Conservation (phyloP, 164 flowering plant genomes). For the Macadamia integrifolia region DNA sequence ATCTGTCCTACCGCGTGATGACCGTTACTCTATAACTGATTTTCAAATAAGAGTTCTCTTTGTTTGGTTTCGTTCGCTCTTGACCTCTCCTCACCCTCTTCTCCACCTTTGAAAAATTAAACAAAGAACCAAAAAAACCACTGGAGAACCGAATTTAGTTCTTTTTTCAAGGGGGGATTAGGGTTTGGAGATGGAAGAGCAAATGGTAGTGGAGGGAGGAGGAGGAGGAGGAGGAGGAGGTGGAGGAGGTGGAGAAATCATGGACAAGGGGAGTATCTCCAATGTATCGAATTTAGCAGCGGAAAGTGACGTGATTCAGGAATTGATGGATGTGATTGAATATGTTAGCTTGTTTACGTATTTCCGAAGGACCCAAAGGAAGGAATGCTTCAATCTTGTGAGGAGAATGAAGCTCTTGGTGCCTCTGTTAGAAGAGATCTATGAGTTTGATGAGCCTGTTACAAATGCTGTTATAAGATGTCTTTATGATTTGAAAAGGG, state of each 20-base stretch:
- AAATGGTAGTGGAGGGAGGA: slow-evolving; percentile 10
- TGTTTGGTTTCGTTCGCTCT: not conserved
- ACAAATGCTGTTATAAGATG: slow-evolving; percentile 16
- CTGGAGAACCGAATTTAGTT: no score
- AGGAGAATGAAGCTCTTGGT: slow-evolving; percentile 58
- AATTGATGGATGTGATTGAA: slow-evolving; percentile 37
- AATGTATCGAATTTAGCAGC: slow-evolving; percentile 4
- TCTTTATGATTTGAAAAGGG: slow-evolving; percentile 43
- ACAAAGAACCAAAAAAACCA: not conserved
- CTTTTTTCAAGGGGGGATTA: not conserved
- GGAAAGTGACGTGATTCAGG: slow-evolving; percentile 27
- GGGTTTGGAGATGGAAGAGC: slow-evolving; percentile 10
- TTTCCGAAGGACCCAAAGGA: slow-evolving; percentile 50
- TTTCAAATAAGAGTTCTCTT: slow-evolving; percentile 12
- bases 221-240: slow-evolving; percentile 17
- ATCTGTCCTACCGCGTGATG: not conserved
- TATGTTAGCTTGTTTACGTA: slow-evolving; percentile 34
- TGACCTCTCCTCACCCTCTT: not conserved
- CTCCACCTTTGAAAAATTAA: not conserved
- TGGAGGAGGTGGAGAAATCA: slow-evolving; percentile 5
- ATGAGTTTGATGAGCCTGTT: slow-evolving; percentile 28
- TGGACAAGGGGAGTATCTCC: slow-evolving; percentile 4
- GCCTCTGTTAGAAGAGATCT: slow-evolving; percentile 61
- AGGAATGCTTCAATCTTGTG: slow-evolving; percentile 46
- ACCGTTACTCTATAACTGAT: slow-evolving; percentile 12